Evolutionary conservation across 2,329 filamentous ascomycete species (phyloP).

Genomic region (Juglanconis juglandina): DNA sequence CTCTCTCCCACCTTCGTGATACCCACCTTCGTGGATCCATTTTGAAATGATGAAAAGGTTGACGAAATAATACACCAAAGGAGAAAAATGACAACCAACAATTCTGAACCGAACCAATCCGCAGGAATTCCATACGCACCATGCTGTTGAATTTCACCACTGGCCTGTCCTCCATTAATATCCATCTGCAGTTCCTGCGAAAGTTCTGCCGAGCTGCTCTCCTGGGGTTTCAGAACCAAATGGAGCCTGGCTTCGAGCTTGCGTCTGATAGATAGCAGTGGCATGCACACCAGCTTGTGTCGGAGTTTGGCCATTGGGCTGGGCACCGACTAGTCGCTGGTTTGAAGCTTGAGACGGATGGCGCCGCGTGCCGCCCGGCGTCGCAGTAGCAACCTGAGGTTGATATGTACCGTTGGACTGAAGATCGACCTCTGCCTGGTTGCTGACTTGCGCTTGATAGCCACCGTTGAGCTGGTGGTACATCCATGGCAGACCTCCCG

Average conservation of each 20-base stretch:
- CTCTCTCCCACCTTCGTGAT: background rate
- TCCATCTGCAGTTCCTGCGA: no score
- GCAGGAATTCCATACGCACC: background rate
- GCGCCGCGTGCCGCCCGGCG: background rate
- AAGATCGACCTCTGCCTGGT: no score
- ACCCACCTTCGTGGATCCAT: background rate
- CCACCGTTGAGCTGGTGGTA: background rate
- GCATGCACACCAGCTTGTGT: background rate
- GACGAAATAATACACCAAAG: background rate
- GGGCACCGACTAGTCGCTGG: background rate
- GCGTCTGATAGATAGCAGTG: background rate
- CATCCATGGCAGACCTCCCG: background rate
- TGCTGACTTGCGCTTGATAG: background rate
- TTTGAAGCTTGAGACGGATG: no score
- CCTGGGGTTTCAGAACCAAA: background rate
- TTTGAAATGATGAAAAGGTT: background rate
- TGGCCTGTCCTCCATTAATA: background rate
- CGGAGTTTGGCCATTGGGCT: background rate
- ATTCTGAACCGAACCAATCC: background rate
- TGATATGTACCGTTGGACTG: background rate
- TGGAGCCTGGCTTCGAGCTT: background rate
- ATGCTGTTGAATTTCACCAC: background rate
- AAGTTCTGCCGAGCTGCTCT: background rate
- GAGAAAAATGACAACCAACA: background rate
- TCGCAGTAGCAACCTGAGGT: background rate